Percentiles rank a stretch among this genome's conserved stretches.
Evolutionary conservation across 371 early-diverging fungal genomes (phyloP).

Genomic region (Lichtheimia corymbifera): DNA sequence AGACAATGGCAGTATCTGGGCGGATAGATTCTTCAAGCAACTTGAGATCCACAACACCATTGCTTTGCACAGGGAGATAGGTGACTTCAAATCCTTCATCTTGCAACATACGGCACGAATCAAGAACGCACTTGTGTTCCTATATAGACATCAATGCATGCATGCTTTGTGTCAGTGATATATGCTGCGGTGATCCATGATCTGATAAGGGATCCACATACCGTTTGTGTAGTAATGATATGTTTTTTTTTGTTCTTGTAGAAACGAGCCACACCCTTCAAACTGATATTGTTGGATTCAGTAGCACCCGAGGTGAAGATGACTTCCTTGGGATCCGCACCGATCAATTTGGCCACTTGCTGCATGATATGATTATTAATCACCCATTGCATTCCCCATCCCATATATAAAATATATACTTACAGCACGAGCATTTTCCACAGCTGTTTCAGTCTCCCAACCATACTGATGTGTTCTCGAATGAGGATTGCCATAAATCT

Average conservation of each 20-base stretch:
- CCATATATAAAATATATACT: slow-evolving; percentile 1
- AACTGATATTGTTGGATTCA: slow-evolving; percentile 97
- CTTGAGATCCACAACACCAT: slow-evolving; percentile 85
- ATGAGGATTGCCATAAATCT: slow-evolving; percentile 98
- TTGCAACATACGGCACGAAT: slow-evolving; percentile 97
- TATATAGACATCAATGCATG: slow-evolving; percentile 23
- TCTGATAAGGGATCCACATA: slow-evolving; percentile 26
- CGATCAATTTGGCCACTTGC: slow-evolving; percentile 92
- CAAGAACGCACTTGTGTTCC: slow-evolving; percentile 99
- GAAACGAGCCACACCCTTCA: slow-evolving; percentile 98
- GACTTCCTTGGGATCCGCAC: slow-evolving; percentile 98
- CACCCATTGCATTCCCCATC: slow-evolving; percentile 16
- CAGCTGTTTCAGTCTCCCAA: slow-evolving; percentile 97
- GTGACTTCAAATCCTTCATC: slow-evolving; percentile 99
- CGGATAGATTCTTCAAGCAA: slow-evolving; percentile 86
- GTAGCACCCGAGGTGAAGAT: slow-evolving; percentile 99
- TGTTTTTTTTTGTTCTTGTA: slow-evolving; percentile 95
- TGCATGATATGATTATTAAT: slow-evolving; percentile 26
- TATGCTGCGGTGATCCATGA: too few relatives aligned
- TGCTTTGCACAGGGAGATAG: slow-evolving; percentile 90
- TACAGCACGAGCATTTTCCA: slow-evolving; percentile 90
- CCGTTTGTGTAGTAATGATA: slow-evolving; percentile 97
- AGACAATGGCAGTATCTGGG: slow-evolving; percentile 93
- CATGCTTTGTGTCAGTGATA: too few relatives aligned
- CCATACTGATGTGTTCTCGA: slow-evolving; percentile 98